Conservation (phyloP, 257 asterid genomes). For the Perilla frutescens region DNA sequence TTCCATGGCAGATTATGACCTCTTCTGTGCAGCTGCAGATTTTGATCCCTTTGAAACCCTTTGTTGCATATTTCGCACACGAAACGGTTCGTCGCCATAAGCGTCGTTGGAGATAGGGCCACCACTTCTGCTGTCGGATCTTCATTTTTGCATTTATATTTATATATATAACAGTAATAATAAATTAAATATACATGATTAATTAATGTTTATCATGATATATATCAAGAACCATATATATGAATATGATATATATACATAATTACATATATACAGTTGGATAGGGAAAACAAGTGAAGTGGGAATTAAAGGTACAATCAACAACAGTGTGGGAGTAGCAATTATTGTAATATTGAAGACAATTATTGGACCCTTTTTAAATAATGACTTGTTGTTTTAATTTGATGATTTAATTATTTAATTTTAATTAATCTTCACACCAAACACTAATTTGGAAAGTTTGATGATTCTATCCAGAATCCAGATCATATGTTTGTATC, state of each 20-base stretch:
- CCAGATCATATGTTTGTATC: too few species aligned
- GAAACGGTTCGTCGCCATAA: slow-evolving; percentile 88
- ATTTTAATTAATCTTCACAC: too few species aligned
- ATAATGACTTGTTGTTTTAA: slow-evolving; percentile 9
- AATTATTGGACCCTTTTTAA: slow-evolving; percentile 60
- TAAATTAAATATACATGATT: too few species aligned
- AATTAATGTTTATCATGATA: too few species aligned
- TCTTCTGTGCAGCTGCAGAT: slow-evolving; percentile 80
- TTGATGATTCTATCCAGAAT: too few species aligned
- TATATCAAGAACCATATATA: too few species aligned
- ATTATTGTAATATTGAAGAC: slow-evolving; percentile 54
- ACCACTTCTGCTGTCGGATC: slow-evolving; percentile 90
- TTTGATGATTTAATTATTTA: not conserved
- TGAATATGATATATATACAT: too few species aligned
- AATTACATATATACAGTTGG: too few species aligned
- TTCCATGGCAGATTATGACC: slow-evolving; percentile 97
- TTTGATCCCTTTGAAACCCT: slow-evolving; percentile 93
- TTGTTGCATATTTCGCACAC: slow-evolving; percentile 89
- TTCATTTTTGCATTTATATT: slow-evolving; percentile 5
- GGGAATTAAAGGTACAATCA: slow-evolving; percentile 45
- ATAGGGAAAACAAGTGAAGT: too few species aligned
- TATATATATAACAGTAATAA: too few species aligned
- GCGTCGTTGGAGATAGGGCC: slow-evolving; percentile 82
- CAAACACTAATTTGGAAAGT: too few species aligned
- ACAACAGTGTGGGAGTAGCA: slow-evolving; percentile 39